Percentiles rank a stretch among this genome's conserved stretches.
Conservation (phyloP, 129 eudicot species). For the Flaveria linearis region DNA sequence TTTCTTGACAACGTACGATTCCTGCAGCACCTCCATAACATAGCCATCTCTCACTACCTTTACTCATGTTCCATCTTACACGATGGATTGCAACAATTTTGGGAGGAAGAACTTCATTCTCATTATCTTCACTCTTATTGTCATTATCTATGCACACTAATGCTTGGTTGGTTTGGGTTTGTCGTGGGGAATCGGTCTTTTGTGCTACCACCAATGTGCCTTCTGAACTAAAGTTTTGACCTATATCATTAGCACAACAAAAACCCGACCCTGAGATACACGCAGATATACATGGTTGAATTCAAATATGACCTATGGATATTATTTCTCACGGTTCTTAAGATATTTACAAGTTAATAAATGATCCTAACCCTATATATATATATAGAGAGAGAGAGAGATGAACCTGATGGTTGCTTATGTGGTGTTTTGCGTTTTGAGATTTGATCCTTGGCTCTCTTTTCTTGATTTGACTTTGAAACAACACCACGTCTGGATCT, state of each 20-base stretch:
- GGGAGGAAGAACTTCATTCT: slow-evolving; percentile 52
- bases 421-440: slow-evolving; percentile 32
- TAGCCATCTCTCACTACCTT: slow-evolving; percentile 82
- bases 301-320: too few relatives aligned
- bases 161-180: slow-evolving; percentile 37
- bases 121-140: slow-evolving; percentile 18
- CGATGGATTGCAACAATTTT: slow-evolving; percentile 74
- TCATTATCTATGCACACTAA: slow-evolving; percentile 35
- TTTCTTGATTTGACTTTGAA: slow-evolving; percentile 46
- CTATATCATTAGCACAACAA: slow-evolving; percentile 38
- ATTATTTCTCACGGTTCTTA: too few relatives aligned
- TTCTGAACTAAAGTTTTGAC: slow-evolving; percentile 23
- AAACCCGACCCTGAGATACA: too few relatives aligned
- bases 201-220: slow-evolving; percentile 12
- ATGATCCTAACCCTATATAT: too few relatives aligned
- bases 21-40: slow-evolving; percentile 95
- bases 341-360: too few relatives aligned
- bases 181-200: slow-evolving; percentile 5
- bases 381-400: background rate
- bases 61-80: slow-evolving; percentile 86
- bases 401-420: slow-evolving; percentile 44
- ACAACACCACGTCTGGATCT: slow-evolving; percentile 44
- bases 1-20: slow-evolving; percentile 63
- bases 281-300: too few relatives aligned
- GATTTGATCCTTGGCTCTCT: slow-evolving; percentile 43